Evolutionary conservation across 495 filamentous ascomycete species (phyloP).

Genomic region (Neurospora pannonica): DNA sequence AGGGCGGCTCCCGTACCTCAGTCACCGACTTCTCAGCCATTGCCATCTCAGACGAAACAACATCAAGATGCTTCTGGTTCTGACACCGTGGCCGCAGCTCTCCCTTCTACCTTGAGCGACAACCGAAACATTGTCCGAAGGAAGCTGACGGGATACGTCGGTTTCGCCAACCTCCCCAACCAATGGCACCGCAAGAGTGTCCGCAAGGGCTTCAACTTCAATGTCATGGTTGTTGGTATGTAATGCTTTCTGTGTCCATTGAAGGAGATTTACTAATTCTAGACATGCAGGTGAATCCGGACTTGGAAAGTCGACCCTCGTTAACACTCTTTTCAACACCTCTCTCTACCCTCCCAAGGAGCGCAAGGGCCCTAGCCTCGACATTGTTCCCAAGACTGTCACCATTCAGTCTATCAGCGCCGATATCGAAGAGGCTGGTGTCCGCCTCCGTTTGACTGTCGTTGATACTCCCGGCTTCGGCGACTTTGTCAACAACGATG

Average conservation of each 20-base stretch:
- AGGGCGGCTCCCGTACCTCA: conserved; percentile 24
- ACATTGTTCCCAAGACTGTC: conserved; percentile 98
- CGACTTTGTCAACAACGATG: conserved; percentile 99
- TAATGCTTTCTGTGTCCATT: conserved; percentile 8
- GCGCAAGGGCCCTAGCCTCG: conserved; percentile 89
- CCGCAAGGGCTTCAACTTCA: conserved; percentile 99
- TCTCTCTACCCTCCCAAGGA: conserved; percentile 98
- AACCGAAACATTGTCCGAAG: conserved; percentile 96
- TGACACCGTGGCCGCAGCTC: conserved; percentile 67
- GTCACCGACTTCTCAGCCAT: conserved; percentile 46
- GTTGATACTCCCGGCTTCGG: conserved; percentile 98
- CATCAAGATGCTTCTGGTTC: conserved; percentile 57
- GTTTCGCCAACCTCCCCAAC: conserved; percentile 97
- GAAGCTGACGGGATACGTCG: conserved; percentile 97
- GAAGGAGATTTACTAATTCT: conserved; percentile 7
- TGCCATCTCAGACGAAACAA: conserved; percentile 29
- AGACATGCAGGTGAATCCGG: conserved; percentile 79
- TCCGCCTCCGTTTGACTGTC: conserved; percentile 91
- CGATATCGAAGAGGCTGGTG: conserved; percentile 97
- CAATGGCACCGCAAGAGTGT: conserved; percentile 99
- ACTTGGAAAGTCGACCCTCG: conserved; percentile 95
- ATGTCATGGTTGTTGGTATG: conserved; percentile 98
- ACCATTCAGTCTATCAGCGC: conserved; percentile 97
- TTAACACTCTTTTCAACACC: conserved; percentile 99
- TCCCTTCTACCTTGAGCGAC: conserved; percentile 61